These are phyloP conservation scores for Prunus persica DNA, from an alignment of 306 rosid species.

Conservation along the genomic window Prunus_persica_NCBIv2 NC_034015.1:8312501-8313000, in stretches of 20 bases:
- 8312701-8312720: rapidly evolving
- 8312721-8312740: no score
- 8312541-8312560: not conserved
- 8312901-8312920: constrained; percentile 5
- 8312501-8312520: not conserved
- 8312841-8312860: not conserved
- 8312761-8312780: not conserved
- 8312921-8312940: constrained; percentile 10
- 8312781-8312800: not conserved
- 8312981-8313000: not conserved
- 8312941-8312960: not conserved
- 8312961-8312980: not conserved
- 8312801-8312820: not conserved
- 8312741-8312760: no score
- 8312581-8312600: not conserved
- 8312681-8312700: no score
- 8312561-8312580: not conserved
- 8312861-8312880: not conserved
- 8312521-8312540: no score
- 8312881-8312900: not conserved
- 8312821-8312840: not conserved
- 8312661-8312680: no score
- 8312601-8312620: no score
- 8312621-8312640: no score
- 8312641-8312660: no score